phyloP scores from a whole-genome alignment of 1,139 yeast species.

The Wickerhamiella infanticola region DNA sequence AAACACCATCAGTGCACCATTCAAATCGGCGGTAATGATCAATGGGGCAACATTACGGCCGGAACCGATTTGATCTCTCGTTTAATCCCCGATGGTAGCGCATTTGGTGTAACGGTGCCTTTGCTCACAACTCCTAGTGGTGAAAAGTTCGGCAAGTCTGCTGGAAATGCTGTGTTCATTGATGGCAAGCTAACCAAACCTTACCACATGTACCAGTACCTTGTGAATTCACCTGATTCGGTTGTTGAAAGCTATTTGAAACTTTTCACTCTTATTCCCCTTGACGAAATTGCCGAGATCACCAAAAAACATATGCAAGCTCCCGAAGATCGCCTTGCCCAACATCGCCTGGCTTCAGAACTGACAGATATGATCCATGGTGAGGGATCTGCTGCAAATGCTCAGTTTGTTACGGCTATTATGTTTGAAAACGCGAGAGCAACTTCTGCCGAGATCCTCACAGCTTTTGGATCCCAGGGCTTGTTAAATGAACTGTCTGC shows the following conservation, averaged over 20 bases:
- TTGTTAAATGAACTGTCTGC: constrained; percentile 33
- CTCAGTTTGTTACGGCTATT: constrained; percentile 47
- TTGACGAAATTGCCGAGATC: constrained; percentile 38
- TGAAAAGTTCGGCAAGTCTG: constrained; percentile 91
- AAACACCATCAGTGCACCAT: constrained; percentile 42
- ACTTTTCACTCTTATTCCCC: constrained; percentile 66
- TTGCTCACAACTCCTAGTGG: constrained; percentile 78
- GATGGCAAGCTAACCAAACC: constrained; percentile 59
- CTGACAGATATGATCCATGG: constrained; percentile 85
- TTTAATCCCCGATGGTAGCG: constrained; percentile 25
- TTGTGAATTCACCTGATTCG: constrained; percentile 65
- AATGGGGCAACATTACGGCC: constrained; percentile 97
- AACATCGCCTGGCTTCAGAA: constrained; percentile 62
- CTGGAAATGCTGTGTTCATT: constrained; percentile 91
- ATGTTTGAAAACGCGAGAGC: constrained; percentile 41
- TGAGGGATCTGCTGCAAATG: constrained; percentile 50
- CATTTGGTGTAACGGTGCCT: constrained; percentile 81
- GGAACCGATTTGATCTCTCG: constrained; percentile 80
- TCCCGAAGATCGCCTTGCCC: constrained; percentile 58
- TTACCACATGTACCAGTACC: constrained; percentile 72
- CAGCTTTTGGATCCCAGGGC: constrained; percentile 46
- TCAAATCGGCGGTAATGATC: constrained; percentile 95
- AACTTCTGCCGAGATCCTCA: constrained; percentile 38
- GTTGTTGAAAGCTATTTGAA: constrained; percentile 55
- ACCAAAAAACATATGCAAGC: constrained; percentile 37